Conservation (phyloP, 257 asterid species). For the Nemophila menziesii region DNA sequence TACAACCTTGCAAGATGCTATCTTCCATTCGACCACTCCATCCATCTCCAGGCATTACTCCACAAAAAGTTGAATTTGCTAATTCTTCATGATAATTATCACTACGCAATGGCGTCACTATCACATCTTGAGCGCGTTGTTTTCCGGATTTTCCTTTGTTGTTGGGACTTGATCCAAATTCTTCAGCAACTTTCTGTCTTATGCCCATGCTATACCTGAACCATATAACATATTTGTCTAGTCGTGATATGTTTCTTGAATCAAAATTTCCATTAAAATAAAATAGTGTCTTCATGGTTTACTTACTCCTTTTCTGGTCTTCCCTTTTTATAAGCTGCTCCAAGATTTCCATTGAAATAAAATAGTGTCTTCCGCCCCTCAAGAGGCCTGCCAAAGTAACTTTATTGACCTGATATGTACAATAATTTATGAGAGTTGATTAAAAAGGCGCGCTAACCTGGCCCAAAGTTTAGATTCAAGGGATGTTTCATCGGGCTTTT, state of each 20-base stretch:
- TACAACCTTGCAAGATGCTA: conserved; percentile 88
- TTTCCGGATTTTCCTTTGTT: conserved; percentile 85
- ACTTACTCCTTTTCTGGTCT: conserved; percentile 92
- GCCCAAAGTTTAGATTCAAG: conserved; percentile 53
- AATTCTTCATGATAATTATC: conserved; percentile 58
- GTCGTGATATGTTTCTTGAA: no score
- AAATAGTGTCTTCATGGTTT: conserved; percentile 6
- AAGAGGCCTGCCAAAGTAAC: conserved; percentile 52
- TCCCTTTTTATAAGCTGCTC: conserved; percentile 77
- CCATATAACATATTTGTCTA: conserved; percentile 10
- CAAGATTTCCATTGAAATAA: conserved; percentile 93
- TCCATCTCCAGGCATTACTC: conserved; percentile 99
- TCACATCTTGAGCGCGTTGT: conserved; percentile 63
- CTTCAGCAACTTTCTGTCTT: conserved; percentile 88
- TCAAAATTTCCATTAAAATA: no score
- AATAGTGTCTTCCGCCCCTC: conserved; percentile 58
- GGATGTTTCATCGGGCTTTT: conserved; percentile 56
- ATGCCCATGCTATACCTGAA: conserved; percentile 99
- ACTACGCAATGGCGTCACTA: conserved; percentile 65
- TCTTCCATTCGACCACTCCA: conserved; percentile 99
- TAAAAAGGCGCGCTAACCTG: conserved; percentile 28
- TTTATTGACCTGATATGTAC: background rate
- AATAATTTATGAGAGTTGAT: background rate
- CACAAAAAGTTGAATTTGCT: conserved; percentile 74
- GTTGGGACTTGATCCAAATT: conserved; percentile 78